phyloP scores from a whole-genome alignment of 2,329 filamentous ascomycete species.

The Ilyonectria sp. region DNA sequence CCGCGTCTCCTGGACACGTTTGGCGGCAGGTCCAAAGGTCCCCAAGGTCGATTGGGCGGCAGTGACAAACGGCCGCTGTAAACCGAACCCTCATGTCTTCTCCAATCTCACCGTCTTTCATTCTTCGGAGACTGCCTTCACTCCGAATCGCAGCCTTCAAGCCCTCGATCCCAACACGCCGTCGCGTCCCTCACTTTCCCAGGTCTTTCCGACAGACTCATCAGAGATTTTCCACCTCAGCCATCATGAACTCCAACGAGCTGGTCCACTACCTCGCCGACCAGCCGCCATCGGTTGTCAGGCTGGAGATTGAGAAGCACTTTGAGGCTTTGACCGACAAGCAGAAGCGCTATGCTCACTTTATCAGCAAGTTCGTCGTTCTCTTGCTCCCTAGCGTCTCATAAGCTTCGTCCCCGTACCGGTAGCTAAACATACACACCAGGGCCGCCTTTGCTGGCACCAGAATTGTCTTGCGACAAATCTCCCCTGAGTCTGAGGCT shows the following conservation, averaged over 20 bases:
- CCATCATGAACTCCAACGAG: constrained; percentile 72
- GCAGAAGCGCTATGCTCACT: constrained; percentile 93
- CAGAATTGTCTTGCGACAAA: constrained; percentile 84
- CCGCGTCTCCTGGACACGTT: constrained; percentile 42
- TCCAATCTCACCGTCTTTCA: constrained; percentile 53
- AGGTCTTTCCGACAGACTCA: constrained; percentile 43
- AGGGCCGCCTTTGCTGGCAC: constrained; percentile 85
- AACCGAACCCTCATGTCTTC: constrained; percentile 49
- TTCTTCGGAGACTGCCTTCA: constrained; percentile 54
- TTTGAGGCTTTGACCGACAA: constrained; percentile 83
- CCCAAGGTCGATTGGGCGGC: constrained; percentile 26
- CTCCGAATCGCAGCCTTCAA: constrained; percentile 51
- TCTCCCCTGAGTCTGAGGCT: constrained; percentile 84
- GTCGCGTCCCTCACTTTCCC: constrained; percentile 42
- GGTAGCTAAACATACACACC: constrained; percentile 28
- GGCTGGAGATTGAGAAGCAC: constrained; percentile 91
- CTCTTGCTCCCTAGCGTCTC: background rate
- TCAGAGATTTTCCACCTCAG: constrained; percentile 52
- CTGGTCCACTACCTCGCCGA: constrained; percentile 89
- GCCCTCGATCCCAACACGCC: constrained; percentile 39
- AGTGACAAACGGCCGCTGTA: constrained; percentile 26
- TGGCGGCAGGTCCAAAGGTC: constrained; percentile 38
- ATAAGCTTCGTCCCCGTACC: constrained; percentile 5
- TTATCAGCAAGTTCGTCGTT: constrained; percentile 79
- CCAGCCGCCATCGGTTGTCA: constrained; percentile 88